A percentile compares a stretch with the other conserved stretches of the same genome.
phyloP scores from a whole-genome alignment of 768 basidiomycete species.

The Suillus subalutaceus region DNA sequence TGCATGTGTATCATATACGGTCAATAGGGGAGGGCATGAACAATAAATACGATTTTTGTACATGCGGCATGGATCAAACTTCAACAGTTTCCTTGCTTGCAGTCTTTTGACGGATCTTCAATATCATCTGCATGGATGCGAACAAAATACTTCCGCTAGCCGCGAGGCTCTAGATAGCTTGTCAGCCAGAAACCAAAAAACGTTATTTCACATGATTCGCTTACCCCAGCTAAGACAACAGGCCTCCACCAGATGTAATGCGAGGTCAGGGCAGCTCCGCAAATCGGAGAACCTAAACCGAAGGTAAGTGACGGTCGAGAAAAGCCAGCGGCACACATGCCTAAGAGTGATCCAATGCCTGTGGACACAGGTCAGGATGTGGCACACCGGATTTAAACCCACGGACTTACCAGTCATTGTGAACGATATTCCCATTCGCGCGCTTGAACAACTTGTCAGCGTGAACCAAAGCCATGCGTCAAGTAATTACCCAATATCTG shows the following conservation, averaged over 20 bases:
- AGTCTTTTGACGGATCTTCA: neutral
- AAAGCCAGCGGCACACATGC: conserved; percentile 11
- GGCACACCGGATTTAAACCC: conserved; percentile 4
- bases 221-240: conserved; percentile 52
- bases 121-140: neutral
- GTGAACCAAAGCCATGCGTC: neutral
- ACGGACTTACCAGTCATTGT: conserved; percentile 40
- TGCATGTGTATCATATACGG: neutral
- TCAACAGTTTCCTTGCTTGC: neutral
- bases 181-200: neutral
- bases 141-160: neutral
- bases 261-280: conserved; percentile 54
- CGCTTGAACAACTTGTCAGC: conserved; percentile 17
- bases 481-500: conserved; percentile 50
- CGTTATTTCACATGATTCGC: neutral
- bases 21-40: neutral
- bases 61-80: neutral
- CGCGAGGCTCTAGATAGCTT: neutral
- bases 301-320: conserved; percentile 23
- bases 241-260: conserved; percentile 62
- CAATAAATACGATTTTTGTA: neutral
- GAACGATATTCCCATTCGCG: conserved; percentile 52
- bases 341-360: conserved; percentile 31
- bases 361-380: neutral
- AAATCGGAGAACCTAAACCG: conserved; percentile 52